Base-by-base conservation (phyloP, 371 early-diverging fungal genomes). In the Rhizopus sp. region DNA sequence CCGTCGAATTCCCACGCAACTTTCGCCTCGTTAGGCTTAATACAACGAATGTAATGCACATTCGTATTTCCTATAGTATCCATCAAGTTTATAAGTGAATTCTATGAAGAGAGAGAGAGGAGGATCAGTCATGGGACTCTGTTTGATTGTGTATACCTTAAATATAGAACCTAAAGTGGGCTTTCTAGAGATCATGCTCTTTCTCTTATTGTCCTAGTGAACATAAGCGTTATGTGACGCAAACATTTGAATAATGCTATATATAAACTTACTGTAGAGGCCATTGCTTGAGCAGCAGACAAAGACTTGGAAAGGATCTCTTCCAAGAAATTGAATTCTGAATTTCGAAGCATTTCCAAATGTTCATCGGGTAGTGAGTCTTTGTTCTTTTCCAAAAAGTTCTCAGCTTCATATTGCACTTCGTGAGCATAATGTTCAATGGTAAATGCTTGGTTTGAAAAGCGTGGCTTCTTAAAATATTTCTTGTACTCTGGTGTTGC, bases 301-400 rank as follows among this genome's bases (percentile, higher is more conserved):
- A 73, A 73, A n/a, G 75, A 79, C 48, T 72, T 76, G 1, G 63
- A 46, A 9, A 88, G 62, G n/a, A 93, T 85, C 45, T 91, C 90
- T 45, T 82, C 81, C 60, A 95, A 70, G 63, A 94, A 93, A 30
- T 80, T 81, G 64, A 87, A 88, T 44, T 83, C 80, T 6, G 87
- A 75, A 30, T 81, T 81, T 60, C 85, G 83, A 55, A 96, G 75
- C 9, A 92, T 65, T n/a, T 75, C 77, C 55, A 93, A 64, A 50
- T 92, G 83, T 73, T 98, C 97, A 57, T 97, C 98, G 41, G 94
- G 92, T 30, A 97, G 92, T 17, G 96, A 92, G 70, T 99, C 99
- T 75, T 93, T 94, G 78, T 99, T 99, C 83, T 99, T 99, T 58
- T 95, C 94, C 44, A 99, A 81, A 79, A 99, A 99, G 16, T 94